Evolutionary conservation across 495 filamentous ascomycete genomes (phyloP).

Genomic region (Bacidia rubella): DNA sequence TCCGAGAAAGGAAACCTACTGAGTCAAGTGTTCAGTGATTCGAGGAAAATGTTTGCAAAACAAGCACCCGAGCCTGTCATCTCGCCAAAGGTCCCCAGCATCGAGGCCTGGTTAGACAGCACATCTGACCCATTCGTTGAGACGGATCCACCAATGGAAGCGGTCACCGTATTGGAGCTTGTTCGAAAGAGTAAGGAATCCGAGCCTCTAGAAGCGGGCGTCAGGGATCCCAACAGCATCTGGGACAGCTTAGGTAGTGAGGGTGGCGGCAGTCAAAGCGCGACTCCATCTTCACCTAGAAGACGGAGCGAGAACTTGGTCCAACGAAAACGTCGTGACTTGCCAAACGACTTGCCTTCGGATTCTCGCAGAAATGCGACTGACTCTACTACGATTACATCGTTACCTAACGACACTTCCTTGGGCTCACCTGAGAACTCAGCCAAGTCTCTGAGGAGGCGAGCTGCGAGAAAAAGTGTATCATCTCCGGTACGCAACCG

Average conservation of each 20-base stretch:
- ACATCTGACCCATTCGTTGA: slow-evolving; percentile 65
- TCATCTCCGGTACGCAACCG: slow-evolving; percentile 12
- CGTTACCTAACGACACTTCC: neutral
- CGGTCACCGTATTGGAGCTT: slow-evolving; percentile 27
- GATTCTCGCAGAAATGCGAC: neutral
- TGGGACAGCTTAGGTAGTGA: slow-evolving; percentile 14
- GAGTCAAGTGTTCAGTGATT: slow-evolving; percentile 37
- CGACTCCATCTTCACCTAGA: no score
- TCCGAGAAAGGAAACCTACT: slow-evolving; percentile 35
- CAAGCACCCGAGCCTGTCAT: slow-evolving; percentile 39
- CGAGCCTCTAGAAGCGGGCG: slow-evolving; percentile 2
- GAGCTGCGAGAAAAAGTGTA: slow-evolving; percentile 10
- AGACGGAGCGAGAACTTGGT: no score
- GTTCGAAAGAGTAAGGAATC: slow-evolving; percentile 14
- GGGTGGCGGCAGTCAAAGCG: slow-evolving; percentile 16
- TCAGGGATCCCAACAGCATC: slow-evolving; percentile 17
- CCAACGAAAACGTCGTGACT: neutral
- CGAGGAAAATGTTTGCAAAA: slow-evolving; percentile 41
- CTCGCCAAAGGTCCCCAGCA: slow-evolving; percentile 40
- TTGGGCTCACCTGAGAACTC: slow-evolving; percentile 6
- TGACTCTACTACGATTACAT: no score
- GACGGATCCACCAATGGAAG: slow-evolving; percentile 26
- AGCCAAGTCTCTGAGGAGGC: slow-evolving; percentile 12
- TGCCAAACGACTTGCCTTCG: neutral
- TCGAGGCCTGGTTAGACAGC: slow-evolving; percentile 63